Percentiles rank a stretch among this genome's conserved stretches.
Evolutionary conservation across 768 basidiomycete genomes (phyloP).

Genomic region (Cubamyces lactineus): DNA sequence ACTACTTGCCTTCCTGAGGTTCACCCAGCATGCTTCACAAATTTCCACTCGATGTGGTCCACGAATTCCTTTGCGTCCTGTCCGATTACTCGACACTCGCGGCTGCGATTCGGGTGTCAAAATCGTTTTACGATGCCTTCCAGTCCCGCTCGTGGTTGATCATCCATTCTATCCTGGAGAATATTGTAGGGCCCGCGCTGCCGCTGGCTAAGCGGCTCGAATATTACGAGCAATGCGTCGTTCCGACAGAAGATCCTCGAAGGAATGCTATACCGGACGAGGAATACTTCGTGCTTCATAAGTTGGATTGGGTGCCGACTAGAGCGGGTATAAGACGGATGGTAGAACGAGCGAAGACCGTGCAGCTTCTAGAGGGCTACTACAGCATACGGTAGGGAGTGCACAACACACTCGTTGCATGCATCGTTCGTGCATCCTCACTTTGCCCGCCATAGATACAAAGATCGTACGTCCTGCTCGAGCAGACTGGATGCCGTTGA

Average conservation of each 20-base stretch:
- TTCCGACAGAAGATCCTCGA: slow-evolving; percentile 9
- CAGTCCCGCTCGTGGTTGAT: slow-evolving; percentile 29
- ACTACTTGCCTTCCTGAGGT: too few relatives aligned
- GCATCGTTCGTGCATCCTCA: background rate
- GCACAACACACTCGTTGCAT: too few relatives aligned
- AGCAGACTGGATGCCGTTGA: slow-evolving; percentile 39
- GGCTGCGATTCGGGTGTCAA: slow-evolving; percentile 29
- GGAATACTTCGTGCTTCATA: slow-evolving; percentile 12
- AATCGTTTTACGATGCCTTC: slow-evolving; percentile 28
- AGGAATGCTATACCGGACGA: background rate
- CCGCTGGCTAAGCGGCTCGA: slow-evolving; percentile 26
- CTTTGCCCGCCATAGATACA: slow-evolving; percentile 33
- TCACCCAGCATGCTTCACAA: too few relatives aligned
- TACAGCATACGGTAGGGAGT: slow-evolving; percentile 47
- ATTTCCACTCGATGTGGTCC: slow-evolving; percentile 29
- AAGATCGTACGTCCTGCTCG: slow-evolving; percentile 39
- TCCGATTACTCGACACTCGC: slow-evolving; percentile 31
- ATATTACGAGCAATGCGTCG: slow-evolving; percentile 7
- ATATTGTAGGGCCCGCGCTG: slow-evolving; percentile 30
- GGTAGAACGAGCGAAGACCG: slow-evolving; percentile 29
- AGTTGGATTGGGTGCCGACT: slow-evolving; percentile 26
- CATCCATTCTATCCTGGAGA: slow-evolving; percentile 28
- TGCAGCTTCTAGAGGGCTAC: slow-evolving; percentile 39
- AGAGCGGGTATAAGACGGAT: slow-evolving; percentile 19
- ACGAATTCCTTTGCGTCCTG: slow-evolving; percentile 29